These are phyloP conservation scores for Primulina huaijiensis DNA, from an alignment of 257 asterid species.

Conservation along the genomic window DNA sequence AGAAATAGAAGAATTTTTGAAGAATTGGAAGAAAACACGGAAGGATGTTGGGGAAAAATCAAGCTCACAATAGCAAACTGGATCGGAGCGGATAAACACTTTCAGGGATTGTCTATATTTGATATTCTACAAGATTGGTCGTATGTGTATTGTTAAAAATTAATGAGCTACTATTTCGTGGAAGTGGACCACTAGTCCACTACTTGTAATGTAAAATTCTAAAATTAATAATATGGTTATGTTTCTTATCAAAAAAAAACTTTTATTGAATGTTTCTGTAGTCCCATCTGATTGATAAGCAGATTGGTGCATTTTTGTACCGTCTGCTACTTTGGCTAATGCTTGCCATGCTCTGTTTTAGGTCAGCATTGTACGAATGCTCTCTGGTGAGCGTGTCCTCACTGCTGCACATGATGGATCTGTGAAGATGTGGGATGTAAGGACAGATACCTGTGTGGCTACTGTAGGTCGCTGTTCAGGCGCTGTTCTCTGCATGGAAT, in stretches of 20 bases:
- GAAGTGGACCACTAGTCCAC: too few species aligned
- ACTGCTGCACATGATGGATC: slow-evolving; percentile 97
- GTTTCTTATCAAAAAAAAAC: neutral
- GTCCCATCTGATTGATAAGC: slow-evolving; percentile 5
- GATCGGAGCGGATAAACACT: too few species aligned
- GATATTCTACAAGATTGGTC: too few species aligned
- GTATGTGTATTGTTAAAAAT: too few species aligned
- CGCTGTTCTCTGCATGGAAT: slow-evolving; percentile 94
- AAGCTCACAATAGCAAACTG: too few species aligned
- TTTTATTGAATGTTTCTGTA: neutral
- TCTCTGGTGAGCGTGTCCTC: slow-evolving; percentile 97
- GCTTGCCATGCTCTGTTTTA: slow-evolving; percentile 34
- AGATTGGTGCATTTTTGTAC: neutral
- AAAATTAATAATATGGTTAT: too few species aligned
- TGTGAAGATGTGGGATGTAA: slow-evolving; percentile 99
- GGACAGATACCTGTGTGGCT: slow-evolving; percentile 97
- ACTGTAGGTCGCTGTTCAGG: slow-evolving; percentile 90
- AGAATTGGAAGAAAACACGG: too few species aligned
- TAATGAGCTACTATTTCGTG: too few species aligned
- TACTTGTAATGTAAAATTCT: too few species aligned
- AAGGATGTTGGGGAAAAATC: too few species aligned
- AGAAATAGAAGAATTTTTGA: too few species aligned
- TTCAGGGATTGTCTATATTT: too few species aligned
- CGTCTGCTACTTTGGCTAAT: slow-evolving; percentile 12
- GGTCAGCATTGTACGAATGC: slow-evolving; percentile 89